Evolutionary conservation across 768 basidiomycete genomes (phyloP), one percentile per base, ranked within the genome.

Genomic region (Favolaschia claudopus): DNA sequence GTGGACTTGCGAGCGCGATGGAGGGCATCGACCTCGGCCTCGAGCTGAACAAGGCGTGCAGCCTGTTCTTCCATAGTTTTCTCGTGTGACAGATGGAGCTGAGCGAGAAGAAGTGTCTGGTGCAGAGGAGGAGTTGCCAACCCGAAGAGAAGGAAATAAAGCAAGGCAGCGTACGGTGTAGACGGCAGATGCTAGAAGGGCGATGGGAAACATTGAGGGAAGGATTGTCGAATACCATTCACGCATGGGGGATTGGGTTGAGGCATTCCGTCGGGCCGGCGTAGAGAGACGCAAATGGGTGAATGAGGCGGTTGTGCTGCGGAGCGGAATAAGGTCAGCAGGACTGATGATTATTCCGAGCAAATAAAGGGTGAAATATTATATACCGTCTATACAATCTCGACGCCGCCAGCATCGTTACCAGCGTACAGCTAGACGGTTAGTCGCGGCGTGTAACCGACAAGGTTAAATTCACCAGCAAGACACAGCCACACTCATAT

Each of bases 151-250:
- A 25, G 29, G 22, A 31, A 45, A 46, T 56, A 24, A 36, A 24
- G 19, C 28, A 60, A 33, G 19, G 22, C 8, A 7, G 49, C 79
- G 43, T 69, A 91, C 92, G 65, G 92, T 77, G 74, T 92, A 93
- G 54, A 93, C 82, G 9, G 87, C 89, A 48, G 91, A 92, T 17
- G 91, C 92, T 13, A 94, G 79, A 48, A 94, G 76, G 48, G 87
- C 86, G 50, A 94, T 77, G 9, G 92, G 92, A 45, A 93, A 74
- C 90, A 93, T 93, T 29, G 84, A 85, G 25, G 92, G 92, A 34
- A 89, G 73, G 45, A 88, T 80, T 49, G 85, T 81, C 39, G 85
- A 77, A 72, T 94, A 94, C 81, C 89, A 87, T 63, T 80, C 76
- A 7, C 82, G 83, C 70, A 93, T 89, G 12, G 79, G 74, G 28